phyloP scores from a whole-genome alignment of 495 filamentous ascomycete genomes.

The Neurospora terricola region DNA sequence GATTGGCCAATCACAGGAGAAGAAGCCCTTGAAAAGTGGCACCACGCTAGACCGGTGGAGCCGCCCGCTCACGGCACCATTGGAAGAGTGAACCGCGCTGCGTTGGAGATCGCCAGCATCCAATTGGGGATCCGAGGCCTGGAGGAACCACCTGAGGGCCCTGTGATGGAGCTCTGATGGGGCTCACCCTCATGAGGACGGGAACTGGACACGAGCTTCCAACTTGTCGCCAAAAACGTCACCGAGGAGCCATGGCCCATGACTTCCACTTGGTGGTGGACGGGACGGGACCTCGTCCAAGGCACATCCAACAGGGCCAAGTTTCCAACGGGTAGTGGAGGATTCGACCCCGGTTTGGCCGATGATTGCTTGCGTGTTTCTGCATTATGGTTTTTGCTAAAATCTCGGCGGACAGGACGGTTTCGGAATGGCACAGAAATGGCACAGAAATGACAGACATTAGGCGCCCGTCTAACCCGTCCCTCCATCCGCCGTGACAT shows the following conservation, averaged over 20 bases:
- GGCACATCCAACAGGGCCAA: background rate
- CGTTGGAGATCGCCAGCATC: background rate
- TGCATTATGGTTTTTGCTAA: background rate
- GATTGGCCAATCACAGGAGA: background rate
- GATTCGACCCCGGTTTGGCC: background rate
- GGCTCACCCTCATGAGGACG: no score
- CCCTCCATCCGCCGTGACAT: background rate
- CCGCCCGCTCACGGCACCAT: background rate
- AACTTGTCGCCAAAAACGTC: background rate
- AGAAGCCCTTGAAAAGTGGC: slow-evolving; percentile 1
- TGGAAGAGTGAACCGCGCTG: background rate
- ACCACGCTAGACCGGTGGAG: background rate
- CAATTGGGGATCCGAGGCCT: background rate
- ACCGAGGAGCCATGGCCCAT: background rate
- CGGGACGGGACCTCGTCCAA: background rate
- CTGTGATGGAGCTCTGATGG: background rate
- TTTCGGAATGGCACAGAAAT: background rate
- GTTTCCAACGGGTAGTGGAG: background rate
- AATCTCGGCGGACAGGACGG: background rate
- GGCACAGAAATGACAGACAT: background rate
- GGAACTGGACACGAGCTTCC: no score
- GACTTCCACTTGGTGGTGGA: background rate
- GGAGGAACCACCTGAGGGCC: background rate
- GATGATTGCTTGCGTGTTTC: background rate
- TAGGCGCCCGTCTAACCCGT: background rate